Evolutionary conservation across 2,329 filamentous ascomycete species (phyloP), one percentile per base, ranked within the genome.

Genomic region (Zopfia rhizophila): DNA sequence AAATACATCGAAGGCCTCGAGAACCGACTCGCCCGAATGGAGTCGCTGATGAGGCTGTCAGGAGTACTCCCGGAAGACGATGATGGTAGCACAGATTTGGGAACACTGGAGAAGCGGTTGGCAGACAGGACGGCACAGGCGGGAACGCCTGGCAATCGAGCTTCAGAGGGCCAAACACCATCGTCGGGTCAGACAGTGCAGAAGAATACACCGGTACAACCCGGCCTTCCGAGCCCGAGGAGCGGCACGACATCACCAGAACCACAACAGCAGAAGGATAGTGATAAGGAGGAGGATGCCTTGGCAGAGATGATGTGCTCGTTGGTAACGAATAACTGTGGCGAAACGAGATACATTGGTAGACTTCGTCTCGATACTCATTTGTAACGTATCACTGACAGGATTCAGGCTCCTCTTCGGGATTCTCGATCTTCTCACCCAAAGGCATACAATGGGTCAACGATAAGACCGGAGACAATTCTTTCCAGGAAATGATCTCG

Each of bases 231-330:
- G 3, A 82, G 78, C 48, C 81, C 82, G 3, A 74, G 69, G 29
- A 82, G 79, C 36, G 68, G 73, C 18, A 72, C 75, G 18, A 75
- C 78, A 11, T 82, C 82, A 8, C 80, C 82, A 12, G 78, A 80
- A 41, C 71, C 66, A 10, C 43, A 48, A 29, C 70, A 76, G 46
- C 28, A 81, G 78, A 55, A 77, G 76, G 11, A 57, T 81, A 87
- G 57, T 2, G 55, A 62, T 32, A 66, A 63, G 56, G 89, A 96
- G 61, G 89, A 96, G 1, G 92, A 95, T 69, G 87, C 86, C 2
- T 75, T 99, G 45, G 96, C 93, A 1, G 94, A 99, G 74, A 94
- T 97, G 88, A 97, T 99, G 94, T 97, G 93, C 72, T 97, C 92
- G 3, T 76, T 99, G 22, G 92, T 99, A 21, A 97, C 93, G 1